These are phyloP conservation scores for Lagenidium giganteum DNA, from an alignment of 352 stramenopile genomes.

Conservation along the genomic window DNA sequence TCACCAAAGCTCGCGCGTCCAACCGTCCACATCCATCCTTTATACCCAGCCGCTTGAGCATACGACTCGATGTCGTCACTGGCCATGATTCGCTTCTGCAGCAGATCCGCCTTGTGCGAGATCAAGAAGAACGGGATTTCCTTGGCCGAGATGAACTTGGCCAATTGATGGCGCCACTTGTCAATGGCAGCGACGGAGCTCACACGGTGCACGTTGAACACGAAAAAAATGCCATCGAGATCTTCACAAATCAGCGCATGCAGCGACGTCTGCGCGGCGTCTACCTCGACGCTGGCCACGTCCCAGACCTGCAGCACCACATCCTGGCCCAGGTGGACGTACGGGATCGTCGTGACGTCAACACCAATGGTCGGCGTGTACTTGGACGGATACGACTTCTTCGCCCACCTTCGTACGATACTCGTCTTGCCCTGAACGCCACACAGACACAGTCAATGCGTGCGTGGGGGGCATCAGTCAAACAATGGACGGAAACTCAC, in stretches of 20 bases:
- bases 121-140: conserved; percentile 79
- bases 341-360: conserved; percentile 55
- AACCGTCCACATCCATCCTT: conserved; percentile 84
- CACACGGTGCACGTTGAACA: conserved; percentile 86
- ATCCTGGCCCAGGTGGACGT: conserved; percentile 33
- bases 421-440: conserved; percentile 67
- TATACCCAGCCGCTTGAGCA: conserved; percentile 55
- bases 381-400: conserved; percentile 58
- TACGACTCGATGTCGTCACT: conserved; percentile 84
- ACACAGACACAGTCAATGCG: not conserved
- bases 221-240: conserved; percentile 82
- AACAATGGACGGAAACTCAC: conserved; percentile 17
- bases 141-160: conserved; percentile 67
- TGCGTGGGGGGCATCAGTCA: too few relatives aligned
- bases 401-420: conserved; percentile 71
- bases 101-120: conserved; percentile 76
- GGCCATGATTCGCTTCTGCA: conserved; percentile 83
- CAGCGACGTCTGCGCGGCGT: conserved; percentile 49
- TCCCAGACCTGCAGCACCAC: conserved; percentile 74
- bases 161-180: conserved; percentile 73
- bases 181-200: conserved; percentile 82
- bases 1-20: conserved; percentile 69
- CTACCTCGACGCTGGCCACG: conserved; percentile 68
- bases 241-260: conserved; percentile 71
- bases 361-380: conserved; percentile 79